Evolutionary conservation across 2,329 filamentous ascomycete species (phyloP).

Genomic region (Talaromyces sp.): DNA sequence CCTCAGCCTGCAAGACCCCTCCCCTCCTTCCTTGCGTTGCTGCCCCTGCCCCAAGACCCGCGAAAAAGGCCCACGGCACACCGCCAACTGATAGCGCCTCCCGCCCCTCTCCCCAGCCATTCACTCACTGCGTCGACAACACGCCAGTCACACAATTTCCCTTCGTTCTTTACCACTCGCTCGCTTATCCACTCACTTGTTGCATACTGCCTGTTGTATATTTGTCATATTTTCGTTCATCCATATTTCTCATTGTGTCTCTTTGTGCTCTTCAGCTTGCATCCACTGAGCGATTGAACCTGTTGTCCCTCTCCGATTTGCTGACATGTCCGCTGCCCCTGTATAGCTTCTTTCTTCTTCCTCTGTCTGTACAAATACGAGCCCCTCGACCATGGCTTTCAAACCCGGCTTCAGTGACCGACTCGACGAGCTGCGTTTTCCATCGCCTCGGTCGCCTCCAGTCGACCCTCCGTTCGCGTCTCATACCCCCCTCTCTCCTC

Average conservation of each 20-base stretch:
- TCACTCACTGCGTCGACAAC: background rate
- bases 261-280: background rate
- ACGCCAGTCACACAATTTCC: slow-evolving; percentile 6
- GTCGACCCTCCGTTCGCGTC: slow-evolving; percentile 73
- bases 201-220: background rate
- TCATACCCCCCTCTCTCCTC: slow-evolving; percentile 70
- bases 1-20: slow-evolving; percentile 15
- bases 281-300: background rate
- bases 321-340: slow-evolving; percentile 13
- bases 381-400: slow-evolving; percentile 57
- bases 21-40: slow-evolving; percentile 9
- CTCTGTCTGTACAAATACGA: slow-evolving; percentile 8
- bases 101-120: slow-evolving; percentile 17
- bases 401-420: slow-evolving; percentile 60
- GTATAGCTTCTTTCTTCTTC: slow-evolving; percentile 10
- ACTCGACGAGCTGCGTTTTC: slow-evolving; percentile 78
- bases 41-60: slow-evolving; percentile 10
- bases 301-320: background rate
- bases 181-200: slow-evolving; percentile 8
- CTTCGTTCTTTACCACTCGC: background rate
- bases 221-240: background rate
- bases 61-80: slow-evolving; percentile 5
- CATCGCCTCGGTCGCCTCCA: slow-evolving; percentile 71
- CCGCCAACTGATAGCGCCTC: slow-evolving; percentile 17
- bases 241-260: background rate